phyloP scores from a whole-genome alignment of 192 early-diverging fungal species.

The Blastocladiella britannica region DNA sequence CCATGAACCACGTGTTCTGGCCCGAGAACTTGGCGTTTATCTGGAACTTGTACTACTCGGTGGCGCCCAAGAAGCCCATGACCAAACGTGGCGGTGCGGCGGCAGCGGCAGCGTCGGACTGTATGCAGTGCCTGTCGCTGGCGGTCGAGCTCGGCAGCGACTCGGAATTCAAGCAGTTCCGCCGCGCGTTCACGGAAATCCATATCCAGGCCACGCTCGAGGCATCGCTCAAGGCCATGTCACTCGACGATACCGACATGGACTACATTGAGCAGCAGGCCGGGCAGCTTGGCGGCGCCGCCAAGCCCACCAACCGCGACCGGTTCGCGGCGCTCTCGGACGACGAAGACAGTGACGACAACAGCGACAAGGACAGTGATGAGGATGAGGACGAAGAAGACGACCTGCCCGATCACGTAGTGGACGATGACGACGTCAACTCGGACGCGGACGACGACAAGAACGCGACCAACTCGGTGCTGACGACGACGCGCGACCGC shows the following conservation, averaged over 20 bases:
- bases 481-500: constrained; percentile 58
- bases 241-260: neutral
- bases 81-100: no score
- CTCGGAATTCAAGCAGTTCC: neutral
- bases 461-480: constrained; percentile 40
- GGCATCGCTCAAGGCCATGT: neutral
- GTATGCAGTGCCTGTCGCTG: neutral
- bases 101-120: no score
- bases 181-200: neutral
- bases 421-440: constrained; percentile 25
- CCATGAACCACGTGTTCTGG: neutral
- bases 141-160: neutral
- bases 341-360: constrained; percentile 10
- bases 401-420: constrained; percentile 15
- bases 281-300: no score
- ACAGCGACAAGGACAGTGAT: constrained; percentile 3
- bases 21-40: neutral
- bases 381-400: constrained; percentile 10
- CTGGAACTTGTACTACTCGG: neutral
- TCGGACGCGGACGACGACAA: constrained; percentile 15
- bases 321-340: constrained; percentile 4
- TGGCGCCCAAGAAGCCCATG: no score
- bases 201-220: neutral
- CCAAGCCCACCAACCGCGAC: neutral
- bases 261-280: neutral